Percentiles rank a stretch among this genome's conserved stretches.
Conservation (phyloP, 2,329 filamentous ascomycete genomes). For the Lasiodiplodia hormozganensis region DNA sequence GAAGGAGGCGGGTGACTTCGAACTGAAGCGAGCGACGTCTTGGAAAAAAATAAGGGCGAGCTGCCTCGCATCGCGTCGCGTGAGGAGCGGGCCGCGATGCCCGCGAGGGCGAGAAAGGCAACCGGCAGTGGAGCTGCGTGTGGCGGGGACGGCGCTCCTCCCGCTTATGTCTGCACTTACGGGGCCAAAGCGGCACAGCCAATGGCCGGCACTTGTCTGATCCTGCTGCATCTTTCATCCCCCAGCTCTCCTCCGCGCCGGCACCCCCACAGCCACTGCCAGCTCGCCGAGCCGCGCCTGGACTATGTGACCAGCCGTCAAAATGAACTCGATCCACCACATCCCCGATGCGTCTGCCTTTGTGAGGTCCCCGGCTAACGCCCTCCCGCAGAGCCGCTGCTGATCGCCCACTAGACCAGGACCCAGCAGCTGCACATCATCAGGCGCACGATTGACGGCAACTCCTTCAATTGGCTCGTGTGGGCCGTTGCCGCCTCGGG, state of each 20-base stretch:
- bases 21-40: background rate
- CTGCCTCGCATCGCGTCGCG: background rate
- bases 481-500: constrained; percentile 19
- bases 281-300: background rate
- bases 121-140: background rate
- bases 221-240: background rate
- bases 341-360: constrained; percentile 12
- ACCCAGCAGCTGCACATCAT: constrained; percentile 25
- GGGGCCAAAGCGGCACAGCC: constrained; percentile 6
- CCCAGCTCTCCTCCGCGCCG: background rate
- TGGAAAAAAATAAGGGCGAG: constrained; percentile 2
- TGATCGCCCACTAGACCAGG: constrained; percentile 9
- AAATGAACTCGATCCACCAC: constrained; percentile 18
- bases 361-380: background rate
- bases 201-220: constrained; percentile 5
- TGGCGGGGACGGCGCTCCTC: constrained; percentile 7
- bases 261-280: background rate
- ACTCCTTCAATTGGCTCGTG: constrained; percentile 22
- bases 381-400: constrained; percentile 23
- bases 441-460: constrained; percentile 20
- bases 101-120: background rate
- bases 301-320: background rate
- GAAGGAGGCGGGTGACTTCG: background rate
- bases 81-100: background rate
- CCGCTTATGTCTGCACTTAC: background rate